A percentile compares a stretch with the other conserved stretches of the same genome.
Evolutionary conservation across 176 grass and related monocot species (phyloP).

Genomic region (Cenchrus fungigraminus): DNA sequence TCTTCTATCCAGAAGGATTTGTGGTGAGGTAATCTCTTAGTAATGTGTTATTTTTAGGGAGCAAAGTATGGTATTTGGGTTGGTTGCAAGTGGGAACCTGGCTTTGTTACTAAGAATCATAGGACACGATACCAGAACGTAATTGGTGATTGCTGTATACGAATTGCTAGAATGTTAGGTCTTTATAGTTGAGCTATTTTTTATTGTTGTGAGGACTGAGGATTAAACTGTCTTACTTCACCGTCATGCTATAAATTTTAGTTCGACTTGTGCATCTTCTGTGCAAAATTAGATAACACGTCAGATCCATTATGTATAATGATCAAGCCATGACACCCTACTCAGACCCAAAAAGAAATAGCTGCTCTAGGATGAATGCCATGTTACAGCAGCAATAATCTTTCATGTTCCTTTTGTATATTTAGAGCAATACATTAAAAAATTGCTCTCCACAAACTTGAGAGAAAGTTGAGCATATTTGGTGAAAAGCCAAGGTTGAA

Average conservation of each 20-base stretch:
- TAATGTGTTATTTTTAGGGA: background rate
- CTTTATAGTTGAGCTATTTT: background rate
- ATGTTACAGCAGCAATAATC: background rate
- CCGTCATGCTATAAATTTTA: background rate
- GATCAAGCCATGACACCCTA: background rate
- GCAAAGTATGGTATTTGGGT: constrained; percentile 3
- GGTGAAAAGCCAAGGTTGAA: constrained; percentile 4
- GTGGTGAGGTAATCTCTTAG: background rate
- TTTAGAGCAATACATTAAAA: background rate
- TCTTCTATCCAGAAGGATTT: background rate
- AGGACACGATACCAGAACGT: background rate
- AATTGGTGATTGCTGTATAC: background rate
- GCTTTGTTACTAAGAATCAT: background rate
- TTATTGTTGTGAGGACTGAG: background rate
- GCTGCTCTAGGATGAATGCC: background rate
- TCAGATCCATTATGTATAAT: constrained; percentile 6
- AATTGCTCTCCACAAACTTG: background rate
- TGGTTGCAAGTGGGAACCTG: background rate
- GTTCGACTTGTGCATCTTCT: background rate
- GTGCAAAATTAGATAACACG: constrained; percentile 10
- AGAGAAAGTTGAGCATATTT: background rate
- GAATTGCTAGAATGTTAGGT: background rate
- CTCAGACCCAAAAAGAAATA: background rate
- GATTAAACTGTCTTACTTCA: background rate
- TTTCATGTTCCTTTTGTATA: background rate